Evolutionary conservation across 108 stramenopile species (phyloP), one percentile per base, ranked within the genome.

Genomic region (Chaetoceros tenuissimus): DNA sequence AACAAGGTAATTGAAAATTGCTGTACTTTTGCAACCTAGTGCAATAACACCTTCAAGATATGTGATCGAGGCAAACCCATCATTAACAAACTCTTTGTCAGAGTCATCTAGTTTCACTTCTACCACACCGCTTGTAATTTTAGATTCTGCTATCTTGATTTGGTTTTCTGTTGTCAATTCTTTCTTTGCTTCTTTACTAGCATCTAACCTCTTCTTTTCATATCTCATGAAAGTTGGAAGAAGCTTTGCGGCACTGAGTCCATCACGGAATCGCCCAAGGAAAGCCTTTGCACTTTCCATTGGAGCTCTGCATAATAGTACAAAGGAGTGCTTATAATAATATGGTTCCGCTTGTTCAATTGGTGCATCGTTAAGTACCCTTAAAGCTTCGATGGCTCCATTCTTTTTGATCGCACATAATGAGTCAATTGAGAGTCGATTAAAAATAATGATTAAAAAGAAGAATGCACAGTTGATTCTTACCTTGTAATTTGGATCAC

Each of bases 1-100:
- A 43, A 75, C 67, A 47, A 92, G 59, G 57, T 86, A 86, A 60
- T 76, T 87, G 64, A 62, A 88, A 55, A 92, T 72, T 26, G 87
- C 87, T 24, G 74, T 74, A 44, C 72, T 87, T 48, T 65, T 64
- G 59, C 86, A 84, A 27, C 91, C 91, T 28, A 80, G 79, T 46
- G 71, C 65, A 51, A 92, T 88, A 10, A 87, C 85, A 7, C 91
- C 91, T 51, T 92, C 91, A 45, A 92, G 48, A 46, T 84, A 92
- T 26, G 55, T 70, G 19, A 70, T 55, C 3, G 82, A 69, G 13
- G 82, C 84, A 47, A 75, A 56, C 1, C 52, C 46, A 66, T 85
- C 84, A 40, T 84, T 79, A 51, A 84, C 82, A 67, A 86, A 82
- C 0, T 70, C 62, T 8, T 43, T 44, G 24, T 53, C 51, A 53